Base-by-base conservation (phyloP, 2,329 filamentous ascomycete species). In the Epichloe festucae region DNA sequence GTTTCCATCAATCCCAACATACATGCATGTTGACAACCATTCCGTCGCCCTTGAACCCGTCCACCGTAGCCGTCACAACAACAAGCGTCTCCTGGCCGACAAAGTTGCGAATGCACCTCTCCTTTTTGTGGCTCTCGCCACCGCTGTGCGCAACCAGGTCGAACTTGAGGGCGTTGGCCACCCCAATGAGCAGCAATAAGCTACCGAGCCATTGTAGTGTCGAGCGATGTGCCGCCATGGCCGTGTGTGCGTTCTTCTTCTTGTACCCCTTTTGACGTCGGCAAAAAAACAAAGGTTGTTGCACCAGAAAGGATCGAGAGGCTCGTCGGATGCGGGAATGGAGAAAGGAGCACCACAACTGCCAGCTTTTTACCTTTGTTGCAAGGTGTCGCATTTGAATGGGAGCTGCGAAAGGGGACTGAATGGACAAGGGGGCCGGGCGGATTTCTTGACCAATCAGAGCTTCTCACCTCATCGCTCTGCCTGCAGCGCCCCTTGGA, bases 71-170 rank as follows among this genome's bases (percentile, higher is more conserved):
- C 52, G 91, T 97, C 50, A 98, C 91, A 36, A 97, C 91, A 42
- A 98, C 93, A 58, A 98, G 75, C 57, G 93, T 95, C 65, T 96
- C 89, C 70, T 82, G 86, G 55, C 81, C 79, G 58, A 96, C 90
- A 69, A 96, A 98, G 74, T 98, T 98, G 67, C 91, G 82, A 69
- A 98, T 87, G 74, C 93, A 98, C 73, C 91, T 81, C 72, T 91
- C 86, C 64, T 84, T 80, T 61, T 61, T 81, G 67, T 79, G 74
- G 58, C 52, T 63, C 62, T 68, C 65, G 55, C 54, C 52, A 53
- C 71, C 69, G 49, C 73, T 70, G 58, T 82, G 78, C 44, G 89
- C 88, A 62, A 80, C 71, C 55, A 98, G 81, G 63, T 98, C 93
- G 77, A 98, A 96, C 75, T 95, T 96, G 63, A 98, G 82, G 54